phyloP scores from a whole-genome alignment of 1,284 basidiomycete species.

The Somion occarium region DNA sequence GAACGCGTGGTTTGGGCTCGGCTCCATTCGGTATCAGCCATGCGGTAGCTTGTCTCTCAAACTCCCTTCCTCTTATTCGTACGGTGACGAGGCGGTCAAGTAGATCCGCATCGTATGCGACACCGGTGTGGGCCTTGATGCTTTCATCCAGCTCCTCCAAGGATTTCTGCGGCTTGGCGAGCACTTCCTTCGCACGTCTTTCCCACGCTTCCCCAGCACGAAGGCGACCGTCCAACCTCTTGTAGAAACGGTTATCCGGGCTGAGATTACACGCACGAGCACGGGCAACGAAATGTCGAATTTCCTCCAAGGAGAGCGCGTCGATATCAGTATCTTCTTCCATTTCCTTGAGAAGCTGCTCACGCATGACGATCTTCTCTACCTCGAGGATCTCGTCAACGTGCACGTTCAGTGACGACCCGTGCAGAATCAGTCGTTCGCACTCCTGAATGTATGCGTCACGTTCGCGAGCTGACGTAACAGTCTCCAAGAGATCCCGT shows the following conservation, averaged over 20 bases:
- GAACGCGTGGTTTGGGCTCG: constrained; percentile 52
- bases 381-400: constrained; percentile 72
- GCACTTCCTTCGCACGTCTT: constrained; percentile 52
- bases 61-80: constrained; percentile 63
- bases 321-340: constrained; percentile 60
- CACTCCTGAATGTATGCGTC: constrained; percentile 63
- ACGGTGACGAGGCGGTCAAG: constrained; percentile 56
- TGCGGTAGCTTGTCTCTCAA: constrained; percentile 67
- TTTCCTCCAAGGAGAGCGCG: constrained; percentile 62
- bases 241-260: constrained; percentile 55
- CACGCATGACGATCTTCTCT: constrained; percentile 71
- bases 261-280: constrained; percentile 65
- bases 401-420: constrained; percentile 72
- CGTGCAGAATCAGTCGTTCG: constrained; percentile 62
- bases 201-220: constrained; percentile 69
- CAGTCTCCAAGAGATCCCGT: constrained; percentile 37
- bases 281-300: constrained; percentile 61
- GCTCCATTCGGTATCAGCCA: constrained; percentile 58
- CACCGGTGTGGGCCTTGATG: constrained; percentile 41
- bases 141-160: constrained; percentile 70
- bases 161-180: constrained; percentile 63
- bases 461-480: constrained; percentile 37
- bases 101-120: constrained; percentile 61
- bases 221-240: constrained; percentile 51
- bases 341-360: constrained; percentile 65